These are phyloP conservation scores for Lachancea cidri DNA, from an alignment of 805 yeast species.

Conservation along the genomic window DNA sequence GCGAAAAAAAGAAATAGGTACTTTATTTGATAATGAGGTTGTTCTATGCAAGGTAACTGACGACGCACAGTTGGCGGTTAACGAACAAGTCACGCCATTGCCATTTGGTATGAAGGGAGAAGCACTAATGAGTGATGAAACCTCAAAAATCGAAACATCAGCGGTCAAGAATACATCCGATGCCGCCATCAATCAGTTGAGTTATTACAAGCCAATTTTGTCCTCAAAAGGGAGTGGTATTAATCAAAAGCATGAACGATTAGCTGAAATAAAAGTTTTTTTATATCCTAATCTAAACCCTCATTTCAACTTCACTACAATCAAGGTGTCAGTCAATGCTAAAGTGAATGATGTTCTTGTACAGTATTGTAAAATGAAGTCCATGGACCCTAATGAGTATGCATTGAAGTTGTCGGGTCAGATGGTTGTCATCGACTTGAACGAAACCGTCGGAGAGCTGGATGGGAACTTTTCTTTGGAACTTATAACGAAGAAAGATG, in stretches of 20 bases:
- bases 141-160: slow-evolving; percentile 1
- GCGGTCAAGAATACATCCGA: slow-evolving; percentile 6
- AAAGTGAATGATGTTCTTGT: slow-evolving; percentile 35
- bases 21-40: slow-evolving; percentile 78
- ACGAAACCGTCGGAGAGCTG: slow-evolving; percentile 37
- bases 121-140: slow-evolving; percentile 3
- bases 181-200: slow-evolving; percentile 26
- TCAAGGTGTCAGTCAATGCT: slow-evolving; percentile 33
- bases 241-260: slow-evolving; percentile 22
- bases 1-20: slow-evolving; percentile 55
- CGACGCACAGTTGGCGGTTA: slow-evolving; percentile 39
- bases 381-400: slow-evolving; percentile 35
- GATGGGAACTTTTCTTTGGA: slow-evolving; percentile 41
- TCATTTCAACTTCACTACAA: slow-evolving; percentile 25
- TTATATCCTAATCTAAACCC: slow-evolving; percentile 32
- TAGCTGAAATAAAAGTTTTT: slow-evolving; percentile 30
- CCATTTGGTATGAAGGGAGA: slow-evolving; percentile 31
- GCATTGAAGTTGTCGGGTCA: slow-evolving; percentile 33
- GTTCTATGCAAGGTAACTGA: slow-evolving; percentile 61
- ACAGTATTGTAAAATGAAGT: slow-evolving; percentile 33
- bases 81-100: slow-evolving; percentile 51
- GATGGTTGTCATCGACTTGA: slow-evolving; percentile 31
- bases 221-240: slow-evolving; percentile 19
- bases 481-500: slow-evolving; percentile 38
- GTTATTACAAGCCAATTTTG: slow-evolving; percentile 37